These are phyloP conservation scores for Inosperma sp. DNA, from an alignment of 768 basidiomycete species.

Conservation along the genomic window DNA sequence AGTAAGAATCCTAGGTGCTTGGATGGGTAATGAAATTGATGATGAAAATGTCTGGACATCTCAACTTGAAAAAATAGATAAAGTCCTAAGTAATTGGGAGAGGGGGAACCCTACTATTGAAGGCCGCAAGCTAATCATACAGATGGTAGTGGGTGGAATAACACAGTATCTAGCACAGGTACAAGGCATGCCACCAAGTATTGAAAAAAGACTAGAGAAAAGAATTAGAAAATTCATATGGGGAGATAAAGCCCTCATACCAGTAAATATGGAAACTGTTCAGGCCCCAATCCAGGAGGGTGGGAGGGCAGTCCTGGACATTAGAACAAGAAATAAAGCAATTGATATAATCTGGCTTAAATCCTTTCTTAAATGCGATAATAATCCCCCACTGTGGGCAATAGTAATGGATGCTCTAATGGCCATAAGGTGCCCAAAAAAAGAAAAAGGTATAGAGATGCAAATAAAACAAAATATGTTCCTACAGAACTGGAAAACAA, in stretches of 20 bases:
- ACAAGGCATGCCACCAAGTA: slow-evolving; percentile 26
- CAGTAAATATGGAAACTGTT: slow-evolving; percentile 20
- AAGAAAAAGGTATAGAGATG: slow-evolving; percentile 1
- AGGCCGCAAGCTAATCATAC: slow-evolving; percentile 18
- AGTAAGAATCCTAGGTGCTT: slow-evolving; percentile 31
- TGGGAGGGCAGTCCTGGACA: slow-evolving; percentile 24
- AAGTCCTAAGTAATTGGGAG: slow-evolving; percentile 20
- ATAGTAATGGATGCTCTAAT: slow-evolving; percentile 24
- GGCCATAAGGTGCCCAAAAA: slow-evolving; percentile 2
- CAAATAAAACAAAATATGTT: slow-evolving; percentile 16
- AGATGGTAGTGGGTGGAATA: slow-evolving; percentile 20
- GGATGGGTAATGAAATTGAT: slow-evolving; percentile 28
- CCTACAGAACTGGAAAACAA: slow-evolving; percentile 25
- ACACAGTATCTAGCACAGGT: slow-evolving; percentile 25
- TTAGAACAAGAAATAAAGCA: slow-evolving; percentile 25
- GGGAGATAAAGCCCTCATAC: slow-evolving; percentile 15
- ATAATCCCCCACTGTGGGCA: slow-evolving; percentile 26
- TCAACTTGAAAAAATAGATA: slow-evolving; percentile 24
- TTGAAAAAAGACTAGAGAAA: slow-evolving; percentile 19
- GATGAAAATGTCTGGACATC: slow-evolving; percentile 21
- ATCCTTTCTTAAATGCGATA: slow-evolving; percentile 16
- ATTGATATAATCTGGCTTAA: slow-evolving; percentile 24
- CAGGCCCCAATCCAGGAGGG: slow-evolving; percentile 16
- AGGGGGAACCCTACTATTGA: slow-evolving; percentile 15
- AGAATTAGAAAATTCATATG: slow-evolving; percentile 26